These are phyloP conservation scores for Purshia tridentata DNA, from an alignment of 306 rosid genomes.

Conservation along the genomic window DNA sequence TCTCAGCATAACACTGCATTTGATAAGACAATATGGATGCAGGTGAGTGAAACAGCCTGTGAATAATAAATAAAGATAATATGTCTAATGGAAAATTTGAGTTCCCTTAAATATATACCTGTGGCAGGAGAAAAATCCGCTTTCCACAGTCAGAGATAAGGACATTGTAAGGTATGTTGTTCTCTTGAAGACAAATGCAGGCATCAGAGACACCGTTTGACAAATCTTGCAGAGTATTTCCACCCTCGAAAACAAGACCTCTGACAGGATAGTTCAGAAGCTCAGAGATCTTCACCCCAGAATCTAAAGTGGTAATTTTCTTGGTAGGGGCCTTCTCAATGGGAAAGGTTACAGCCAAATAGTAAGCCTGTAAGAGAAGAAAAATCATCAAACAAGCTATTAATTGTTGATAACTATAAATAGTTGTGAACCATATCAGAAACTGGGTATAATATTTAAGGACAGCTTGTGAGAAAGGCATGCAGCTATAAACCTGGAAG, in stretches of 20 bases:
- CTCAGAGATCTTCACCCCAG: slow-evolving; percentile 64
- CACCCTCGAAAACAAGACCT: slow-evolving; percentile 85
- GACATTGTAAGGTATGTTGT: slow-evolving; percentile 85
- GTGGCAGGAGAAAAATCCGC: slow-evolving; percentile 79
- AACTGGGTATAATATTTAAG: slow-evolving; percentile 6
- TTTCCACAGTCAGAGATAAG: slow-evolving; percentile 78
- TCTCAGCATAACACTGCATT: slow-evolving; percentile 90
- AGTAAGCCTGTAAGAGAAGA: slow-evolving; percentile 65
- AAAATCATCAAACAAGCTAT: slow-evolving; percentile 9
- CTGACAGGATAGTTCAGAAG: slow-evolving; percentile 76
- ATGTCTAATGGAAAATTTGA: not conserved
- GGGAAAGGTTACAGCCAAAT: slow-evolving; percentile 78
- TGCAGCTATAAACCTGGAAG: slow-evolving; percentile 63
- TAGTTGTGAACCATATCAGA: not conserved
- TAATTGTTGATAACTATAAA: slow-evolving; percentile 4
- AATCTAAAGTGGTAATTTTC: slow-evolving; percentile 46
- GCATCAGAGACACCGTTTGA: slow-evolving; percentile 74
- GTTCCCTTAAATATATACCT: slow-evolving; percentile 46
- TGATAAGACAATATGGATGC: not conserved
- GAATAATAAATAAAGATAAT: not conserved
- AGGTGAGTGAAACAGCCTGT: not conserved
- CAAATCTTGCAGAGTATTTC: slow-evolving; percentile 54
- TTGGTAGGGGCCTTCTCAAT: slow-evolving; percentile 88
- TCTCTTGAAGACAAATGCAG: slow-evolving; percentile 78
- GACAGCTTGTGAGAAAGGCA: not conserved